phyloP scores from a whole-genome alignment of 441 rosid species.

The Adansonia madagascariensis region DNA sequence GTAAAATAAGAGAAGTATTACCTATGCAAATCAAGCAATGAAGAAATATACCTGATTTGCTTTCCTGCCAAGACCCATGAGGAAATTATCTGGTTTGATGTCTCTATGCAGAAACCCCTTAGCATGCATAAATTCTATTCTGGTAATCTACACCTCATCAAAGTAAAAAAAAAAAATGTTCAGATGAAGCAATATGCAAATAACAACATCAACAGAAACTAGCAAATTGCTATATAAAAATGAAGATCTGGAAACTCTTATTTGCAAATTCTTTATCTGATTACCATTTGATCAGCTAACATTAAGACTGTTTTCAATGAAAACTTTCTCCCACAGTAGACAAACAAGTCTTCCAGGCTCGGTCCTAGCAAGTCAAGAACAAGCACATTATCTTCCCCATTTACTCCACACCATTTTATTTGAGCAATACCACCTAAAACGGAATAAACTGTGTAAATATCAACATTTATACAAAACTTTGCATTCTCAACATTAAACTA shows the following conservation, averaged over 20 bases:
- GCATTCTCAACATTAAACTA: constrained; percentile 14
- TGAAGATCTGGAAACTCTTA: constrained; percentile 1
- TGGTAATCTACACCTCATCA: constrained; percentile 35
- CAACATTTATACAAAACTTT: not conserved
- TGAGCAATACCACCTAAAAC: constrained; percentile 58
- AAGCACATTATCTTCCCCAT: constrained; percentile 59
- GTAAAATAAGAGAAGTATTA: not conserved
- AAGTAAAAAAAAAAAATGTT: not conserved
- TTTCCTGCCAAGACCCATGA: constrained; percentile 53
- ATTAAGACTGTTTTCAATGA: constrained; percentile 64
- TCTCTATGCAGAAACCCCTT: constrained; percentile 54
- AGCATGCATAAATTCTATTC: constrained; percentile 51
- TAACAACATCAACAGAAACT: not conserved
- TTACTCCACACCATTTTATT: constrained; percentile 62
- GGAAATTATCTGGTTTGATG: constrained; percentile 56
- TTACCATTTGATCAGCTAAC: constrained; percentile 74
- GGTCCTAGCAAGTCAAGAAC: constrained; percentile 69
- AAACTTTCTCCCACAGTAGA: constrained; percentile 70
- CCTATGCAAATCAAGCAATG: constrained; percentile 19
- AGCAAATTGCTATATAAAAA: not conserved
- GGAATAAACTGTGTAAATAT: not conserved
- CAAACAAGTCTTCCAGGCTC: constrained; percentile 70
- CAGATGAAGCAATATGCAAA: not conserved
- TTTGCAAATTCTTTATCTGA: constrained; percentile 13
- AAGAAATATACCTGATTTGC: constrained; percentile 43